Evolutionary conservation across 108 stramenopile genomes (phyloP).

Genomic region (Cyclotella cryptica): DNA sequence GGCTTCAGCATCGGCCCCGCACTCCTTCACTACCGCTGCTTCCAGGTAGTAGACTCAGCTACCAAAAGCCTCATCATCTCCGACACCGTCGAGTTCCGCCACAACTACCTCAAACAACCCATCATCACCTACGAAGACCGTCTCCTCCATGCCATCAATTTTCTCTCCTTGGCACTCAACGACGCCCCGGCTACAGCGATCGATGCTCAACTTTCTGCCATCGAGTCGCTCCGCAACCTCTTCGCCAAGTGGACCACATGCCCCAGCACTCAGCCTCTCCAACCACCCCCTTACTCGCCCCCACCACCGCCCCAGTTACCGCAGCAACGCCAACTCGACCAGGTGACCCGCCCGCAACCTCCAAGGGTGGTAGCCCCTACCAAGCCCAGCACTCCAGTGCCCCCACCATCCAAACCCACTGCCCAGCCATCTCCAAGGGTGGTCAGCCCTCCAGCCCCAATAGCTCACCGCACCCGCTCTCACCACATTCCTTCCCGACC

Average conservation of each 20-base stretch:
- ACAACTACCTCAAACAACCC: conserved; percentile 1
- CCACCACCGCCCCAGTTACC: background rate
- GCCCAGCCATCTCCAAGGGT: conserved; percentile 6
- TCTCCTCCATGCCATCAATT: conserved; percentile 20
- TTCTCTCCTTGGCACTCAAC: background rate
- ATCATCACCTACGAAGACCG: background rate
- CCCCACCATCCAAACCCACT: conserved; percentile 1
- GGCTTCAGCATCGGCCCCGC: conserved; percentile 14
- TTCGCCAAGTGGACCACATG: conserved; percentile 3
- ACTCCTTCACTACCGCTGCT: conserved; percentile 22
- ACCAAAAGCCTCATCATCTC: conserved; percentile 19
- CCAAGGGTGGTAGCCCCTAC: conserved; percentile 23
- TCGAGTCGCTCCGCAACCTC: conserved; percentile 7
- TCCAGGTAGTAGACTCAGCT: background rate
- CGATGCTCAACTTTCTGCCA: conserved; percentile 10
- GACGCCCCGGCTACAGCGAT: background rate
- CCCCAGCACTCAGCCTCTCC: background rate
- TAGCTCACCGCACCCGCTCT: background rate
- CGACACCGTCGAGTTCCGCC: conserved; percentile 26
- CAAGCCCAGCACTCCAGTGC: background rate
- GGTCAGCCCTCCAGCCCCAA: background rate
- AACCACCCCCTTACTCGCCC: background rate
- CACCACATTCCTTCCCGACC: background rate
- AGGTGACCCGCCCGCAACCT: background rate
- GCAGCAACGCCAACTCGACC: background rate